A percentile compares a stretch with the other conserved stretches of the same genome.
Evolutionary conservation across 2,329 filamentous ascomycete genomes (phyloP).

Genomic region (Calonectria leucothoes): DNA sequence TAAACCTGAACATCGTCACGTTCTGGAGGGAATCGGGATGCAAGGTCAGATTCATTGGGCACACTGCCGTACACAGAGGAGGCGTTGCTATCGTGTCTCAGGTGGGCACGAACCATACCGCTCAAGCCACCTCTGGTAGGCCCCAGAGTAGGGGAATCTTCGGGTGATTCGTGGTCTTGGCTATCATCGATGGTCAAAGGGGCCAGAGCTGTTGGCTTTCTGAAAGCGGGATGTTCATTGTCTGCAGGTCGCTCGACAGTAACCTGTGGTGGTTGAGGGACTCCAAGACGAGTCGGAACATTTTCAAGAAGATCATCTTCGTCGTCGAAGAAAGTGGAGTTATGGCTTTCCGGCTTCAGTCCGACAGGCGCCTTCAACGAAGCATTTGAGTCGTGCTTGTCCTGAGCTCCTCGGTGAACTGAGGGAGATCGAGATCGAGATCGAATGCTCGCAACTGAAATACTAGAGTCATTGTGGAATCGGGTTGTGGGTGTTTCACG

Average conservation of each 20-base stretch:
- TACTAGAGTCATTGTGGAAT: slow-evolving; percentile 58
- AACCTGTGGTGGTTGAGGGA: slow-evolving; percentile 48
- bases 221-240: slow-evolving; percentile 65
- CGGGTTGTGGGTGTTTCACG: slow-evolving; percentile 69
- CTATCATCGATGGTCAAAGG: slow-evolving; percentile 51
- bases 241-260: slow-evolving; percentile 62
- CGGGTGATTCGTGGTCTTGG: slow-evolving; percentile 30
- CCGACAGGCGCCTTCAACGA: slow-evolving; percentile 44
- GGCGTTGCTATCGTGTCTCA: slow-evolving; percentile 82
- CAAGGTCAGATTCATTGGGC: slow-evolving; percentile 49
- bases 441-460: slow-evolving; percentile 52
- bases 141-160: slow-evolving; percentile 84
- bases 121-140: slow-evolving; percentile 74
- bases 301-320: slow-evolving; percentile 54
- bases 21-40: slow-evolving; percentile 50
- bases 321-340: slow-evolving; percentile 56
- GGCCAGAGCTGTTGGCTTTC: slow-evolving; percentile 57
- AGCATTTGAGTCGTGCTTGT: slow-evolving; percentile 44
- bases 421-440: slow-evolving; percentile 59
- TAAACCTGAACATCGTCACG: slow-evolving; percentile 39
- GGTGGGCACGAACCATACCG: slow-evolving; percentile 85
- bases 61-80: slow-evolving; percentile 79
- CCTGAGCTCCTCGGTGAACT: slow-evolving; percentile 49
- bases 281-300: slow-evolving; percentile 3
- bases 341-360: slow-evolving; percentile 46